These are phyloP conservation scores for Binderoboletus segoi DNA, from an alignment of 1,284 basidiomycete species.

Conservation along the genomic window DNA sequence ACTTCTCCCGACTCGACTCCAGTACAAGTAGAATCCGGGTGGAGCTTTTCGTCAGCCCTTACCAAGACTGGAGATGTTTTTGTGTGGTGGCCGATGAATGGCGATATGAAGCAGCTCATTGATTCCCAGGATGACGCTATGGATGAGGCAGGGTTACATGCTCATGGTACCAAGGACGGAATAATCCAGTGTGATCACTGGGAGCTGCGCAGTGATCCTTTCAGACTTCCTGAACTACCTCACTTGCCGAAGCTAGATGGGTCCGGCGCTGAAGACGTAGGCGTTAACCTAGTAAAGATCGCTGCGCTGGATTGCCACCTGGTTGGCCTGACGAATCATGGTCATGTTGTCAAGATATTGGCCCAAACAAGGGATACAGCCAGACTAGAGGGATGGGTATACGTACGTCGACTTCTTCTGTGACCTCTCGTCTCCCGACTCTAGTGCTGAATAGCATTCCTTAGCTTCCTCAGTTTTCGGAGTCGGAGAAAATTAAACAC, in stretches of 20 bases:
- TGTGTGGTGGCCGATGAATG: slow-evolving; percentile 74
- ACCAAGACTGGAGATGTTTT: slow-evolving; percentile 70
- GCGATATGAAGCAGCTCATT: slow-evolving; percentile 42
- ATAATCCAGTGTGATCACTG: slow-evolving; percentile 63
- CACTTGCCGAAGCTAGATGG: slow-evolving; percentile 44
- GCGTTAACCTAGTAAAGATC: slow-evolving; percentile 70
- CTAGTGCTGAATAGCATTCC: slow-evolving; percentile 11
- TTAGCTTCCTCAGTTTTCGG: slow-evolving; percentile 73
- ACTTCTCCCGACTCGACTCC: slow-evolving; percentile 49
- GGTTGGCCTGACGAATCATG: slow-evolving; percentile 76
- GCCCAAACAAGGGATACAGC: slow-evolving; percentile 39
- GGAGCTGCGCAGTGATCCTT: slow-evolving; percentile 56
- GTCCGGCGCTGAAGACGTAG: slow-evolving; percentile 37
- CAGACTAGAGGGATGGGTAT: slow-evolving; percentile 64
- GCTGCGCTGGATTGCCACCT: slow-evolving; percentile 70
- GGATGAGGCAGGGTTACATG: slow-evolving; percentile 45
- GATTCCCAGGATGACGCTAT: slow-evolving; percentile 47
- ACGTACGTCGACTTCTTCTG: slow-evolving; percentile 51
- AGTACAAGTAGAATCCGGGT: slow-evolving; percentile 80
- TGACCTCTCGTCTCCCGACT: background rate
- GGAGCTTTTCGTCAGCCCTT: slow-evolving; percentile 72
- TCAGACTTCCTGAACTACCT: slow-evolving; percentile 57
- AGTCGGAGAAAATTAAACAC: slow-evolving; percentile 50
- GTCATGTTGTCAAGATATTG: slow-evolving; percentile 69
- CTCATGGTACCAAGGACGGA: slow-evolving; percentile 38